Evolutionary conservation across 768 basidiomycete species (phyloP), one percentile per base, ranked within the genome.

Genomic region (Hypholoma sublateritium): DNA sequence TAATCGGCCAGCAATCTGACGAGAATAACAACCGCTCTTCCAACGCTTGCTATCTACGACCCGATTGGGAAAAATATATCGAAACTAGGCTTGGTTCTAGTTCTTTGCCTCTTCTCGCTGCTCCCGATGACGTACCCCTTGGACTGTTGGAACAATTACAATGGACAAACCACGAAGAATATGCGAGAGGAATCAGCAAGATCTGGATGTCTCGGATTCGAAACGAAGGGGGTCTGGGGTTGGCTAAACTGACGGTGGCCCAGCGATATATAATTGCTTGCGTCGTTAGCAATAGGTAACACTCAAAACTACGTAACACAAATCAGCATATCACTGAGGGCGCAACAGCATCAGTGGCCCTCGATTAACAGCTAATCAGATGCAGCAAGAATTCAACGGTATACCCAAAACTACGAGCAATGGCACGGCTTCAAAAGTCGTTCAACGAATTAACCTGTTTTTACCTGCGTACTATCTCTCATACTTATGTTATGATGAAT

Each of bases 81-180:
- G 60, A 67, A 22, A 41, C 17, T 53, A 60, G 35, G 65, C 22
- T 28, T 41, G 17, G 53, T 52, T 8, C 25, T 41, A n/a, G 53
- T 52, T 8, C 25, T 12, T 11, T 22, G 41, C 12, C 32, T 3
- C 39, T 50, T 5, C 46, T 19, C 39, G 17, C 28, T 25, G 41
- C 13, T 36, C 45, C 45, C 49, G 24, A 19, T n/a, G 62, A 60
- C 56, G 25, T 32, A 16, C 62, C 53, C 44, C 62, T 57, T 37
- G 55, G 35, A 24, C 64, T 83, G 3, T 62, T 78, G 32, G 72
- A 80, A 11, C 72, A 68, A 42, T 65, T 91, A 35, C 81, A 75
- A 42, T 90, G 88, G 87, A 74, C 83, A 4, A 87, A 89, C 64
- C 75, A 79, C 16, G 90, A 88, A 68, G 90, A 93, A 56, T 92